A percentile compares a stretch with the other conserved stretches of the same genome.
These are phyloP conservation scores for Aspergillus diversus DNA, from an alignment of 495 filamentous ascomycete species.

Conservation along the genomic window DNA sequence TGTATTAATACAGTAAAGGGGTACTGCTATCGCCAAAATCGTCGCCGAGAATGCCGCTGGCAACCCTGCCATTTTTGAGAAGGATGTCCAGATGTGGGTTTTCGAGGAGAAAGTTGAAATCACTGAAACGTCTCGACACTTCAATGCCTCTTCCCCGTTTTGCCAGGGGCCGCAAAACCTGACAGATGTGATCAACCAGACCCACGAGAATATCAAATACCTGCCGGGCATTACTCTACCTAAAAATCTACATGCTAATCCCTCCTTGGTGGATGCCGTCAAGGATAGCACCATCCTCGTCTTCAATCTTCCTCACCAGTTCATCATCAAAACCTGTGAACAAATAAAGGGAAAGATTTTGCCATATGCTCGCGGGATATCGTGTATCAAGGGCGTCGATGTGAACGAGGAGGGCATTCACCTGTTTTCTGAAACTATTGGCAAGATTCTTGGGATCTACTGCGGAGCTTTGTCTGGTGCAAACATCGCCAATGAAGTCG, in stretches of 20 bases:
- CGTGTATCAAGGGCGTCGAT: slow-evolving; percentile 97
- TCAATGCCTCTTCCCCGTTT: slow-evolving; percentile 57
- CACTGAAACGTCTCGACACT: slow-evolving; percentile 63
- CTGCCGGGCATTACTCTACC: slow-evolving; percentile 86
- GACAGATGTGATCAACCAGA: slow-evolving; percentile 84
- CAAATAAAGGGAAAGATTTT: slow-evolving; percentile 86
- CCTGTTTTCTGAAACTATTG: slow-evolving; percentile 95
- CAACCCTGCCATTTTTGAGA: slow-evolving; percentile 79
- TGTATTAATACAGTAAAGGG: slow-evolving; percentile 54
- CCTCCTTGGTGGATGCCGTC: slow-evolving; percentile 80
- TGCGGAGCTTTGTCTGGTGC: slow-evolving; percentile 94
- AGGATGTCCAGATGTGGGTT: slow-evolving; percentile 96
- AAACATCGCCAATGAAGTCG: slow-evolving; percentile 96
- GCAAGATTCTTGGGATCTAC: slow-evolving; percentile 88
- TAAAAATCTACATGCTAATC: slow-evolving; percentile 84
- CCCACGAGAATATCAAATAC: slow-evolving; percentile 98
- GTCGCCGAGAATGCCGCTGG: slow-evolving; percentile 85
- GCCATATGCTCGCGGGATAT: slow-evolving; percentile 90
- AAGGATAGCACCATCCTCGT: slow-evolving; percentile 83
- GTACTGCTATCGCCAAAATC: slow-evolving; percentile 95
- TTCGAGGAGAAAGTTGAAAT: slow-evolving; percentile 84
- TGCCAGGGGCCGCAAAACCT: slow-evolving; percentile 76
- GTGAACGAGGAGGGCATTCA: slow-evolving; percentile 79
- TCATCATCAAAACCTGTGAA: slow-evolving; percentile 85
- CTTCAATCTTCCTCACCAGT: slow-evolving; percentile 98